A percentile compares a stretch with the other conserved stretches of the same genome.
Evolutionary conservation across 257 asterid genomes (phyloP).

Genomic region (Cinchona pubescens): DNA sequence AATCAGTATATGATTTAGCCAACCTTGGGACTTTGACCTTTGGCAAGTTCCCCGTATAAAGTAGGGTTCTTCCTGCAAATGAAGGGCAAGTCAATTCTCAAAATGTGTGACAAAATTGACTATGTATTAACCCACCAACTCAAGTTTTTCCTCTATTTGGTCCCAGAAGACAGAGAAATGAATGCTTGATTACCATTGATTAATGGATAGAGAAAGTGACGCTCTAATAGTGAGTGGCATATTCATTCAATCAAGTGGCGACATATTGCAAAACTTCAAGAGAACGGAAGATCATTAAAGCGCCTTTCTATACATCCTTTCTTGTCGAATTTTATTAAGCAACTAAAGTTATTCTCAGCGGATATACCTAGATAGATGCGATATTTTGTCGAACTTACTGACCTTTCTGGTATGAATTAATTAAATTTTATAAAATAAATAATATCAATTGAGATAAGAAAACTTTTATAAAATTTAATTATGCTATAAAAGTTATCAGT

Average conservation of each 20-base stretch:
- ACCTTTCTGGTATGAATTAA: too few relatives aligned
- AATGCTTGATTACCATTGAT: not conserved
- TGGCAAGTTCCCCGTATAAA: constrained; percentile 38
- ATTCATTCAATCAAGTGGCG: not conserved
- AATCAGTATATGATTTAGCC: too few relatives aligned
- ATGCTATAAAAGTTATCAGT: too few relatives aligned
- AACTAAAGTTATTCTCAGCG: not conserved
- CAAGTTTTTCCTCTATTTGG: not conserved
- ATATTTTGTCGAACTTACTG: too few relatives aligned
- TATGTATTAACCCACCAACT: too few relatives aligned
- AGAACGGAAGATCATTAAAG: not conserved
- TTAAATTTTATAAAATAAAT: too few relatives aligned
- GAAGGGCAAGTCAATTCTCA: not conserved
- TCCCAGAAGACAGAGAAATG: not conserved
- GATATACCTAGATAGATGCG: too few relatives aligned
- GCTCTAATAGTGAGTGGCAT: not conserved
- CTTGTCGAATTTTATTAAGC: not conserved
- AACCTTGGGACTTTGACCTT: constrained; percentile 52
- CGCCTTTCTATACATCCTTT: not conserved
- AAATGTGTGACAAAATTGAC: not conserved
- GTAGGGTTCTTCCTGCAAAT: constrained; percentile 37
- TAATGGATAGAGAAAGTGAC: not conserved
- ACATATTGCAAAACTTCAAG: not conserved
- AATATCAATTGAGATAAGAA: too few relatives aligned
- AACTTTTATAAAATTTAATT: too few relatives aligned